phyloP scores from a whole-genome alignment of 768 basidiomycete species.

The Lactarius hengduanensis region DNA sequence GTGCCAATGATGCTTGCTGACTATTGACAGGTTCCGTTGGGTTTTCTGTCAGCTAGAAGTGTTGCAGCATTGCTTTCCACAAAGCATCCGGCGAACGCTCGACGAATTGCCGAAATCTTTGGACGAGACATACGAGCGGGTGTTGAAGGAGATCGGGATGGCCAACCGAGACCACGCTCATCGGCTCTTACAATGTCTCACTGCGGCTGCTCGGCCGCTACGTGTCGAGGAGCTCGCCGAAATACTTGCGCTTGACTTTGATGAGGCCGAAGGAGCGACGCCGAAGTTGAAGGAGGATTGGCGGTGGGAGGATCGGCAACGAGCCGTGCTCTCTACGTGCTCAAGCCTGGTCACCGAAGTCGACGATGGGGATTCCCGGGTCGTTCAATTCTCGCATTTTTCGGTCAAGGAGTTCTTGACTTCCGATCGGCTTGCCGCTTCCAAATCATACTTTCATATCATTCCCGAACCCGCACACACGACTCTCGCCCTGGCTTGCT shows the following conservation, averaged over 20 bases:
- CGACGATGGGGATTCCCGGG: background rate
- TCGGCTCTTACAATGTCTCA: background rate
- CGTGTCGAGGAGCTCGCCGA: background rate
- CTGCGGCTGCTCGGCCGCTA: background rate
- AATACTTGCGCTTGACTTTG: background rate
- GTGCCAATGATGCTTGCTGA: background rate
- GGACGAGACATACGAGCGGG: background rate
- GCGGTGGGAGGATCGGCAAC: background rate
- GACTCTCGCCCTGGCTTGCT: background rate
- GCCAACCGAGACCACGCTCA: background rate
- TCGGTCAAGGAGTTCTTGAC: background rate
- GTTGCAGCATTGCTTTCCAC: background rate
- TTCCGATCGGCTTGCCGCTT: background rate
- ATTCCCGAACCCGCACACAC: background rate
- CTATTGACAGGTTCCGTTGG: background rate
- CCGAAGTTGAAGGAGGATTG: background rate
- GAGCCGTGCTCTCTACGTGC: background rate
- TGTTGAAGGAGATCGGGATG: background rate
- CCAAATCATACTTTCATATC: background rate
- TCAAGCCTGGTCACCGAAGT: background rate
- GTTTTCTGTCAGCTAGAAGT: background rate
- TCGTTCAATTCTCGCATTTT: background rate
- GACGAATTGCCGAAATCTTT: background rate
- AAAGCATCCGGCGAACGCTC: background rate
- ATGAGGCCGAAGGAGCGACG: background rate